Evolutionary conservation across 306 rosid species (phyloP), one percentile per base, ranked within the genome.

Genomic region (Glycine tomentella): DNA sequence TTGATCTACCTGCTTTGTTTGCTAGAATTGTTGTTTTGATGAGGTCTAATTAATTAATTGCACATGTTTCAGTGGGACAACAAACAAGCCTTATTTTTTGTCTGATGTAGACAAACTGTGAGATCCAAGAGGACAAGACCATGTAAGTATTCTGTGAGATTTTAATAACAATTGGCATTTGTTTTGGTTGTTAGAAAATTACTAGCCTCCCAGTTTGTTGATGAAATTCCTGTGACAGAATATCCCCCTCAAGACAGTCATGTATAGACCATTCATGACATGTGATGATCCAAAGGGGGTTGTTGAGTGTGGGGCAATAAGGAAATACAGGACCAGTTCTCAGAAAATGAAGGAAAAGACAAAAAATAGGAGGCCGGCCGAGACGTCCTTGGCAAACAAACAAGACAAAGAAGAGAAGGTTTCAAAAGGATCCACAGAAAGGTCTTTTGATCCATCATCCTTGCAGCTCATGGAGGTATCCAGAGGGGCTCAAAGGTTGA

Each of bases 251-350:
- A 81, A 75, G 94, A 90, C 86, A 87, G 86, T 87, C 78, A 89
- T 89, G 80, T 95, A 89, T 81, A 93, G 88, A 82, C 87, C 98
- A 57, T 89, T 93, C 84, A 79, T 93, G 84, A 84, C 93, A 75
- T 95, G 99, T 88, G 90, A 91, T 68, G 94, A 95, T 87, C 98
- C 97, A 84, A 91, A 87, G 81, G 99, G 98, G 25, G 97, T 93
- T 46, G 93, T 93, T 56, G 91, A 91, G 62, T 95, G 98, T 81
- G 89, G 88, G 78, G 69, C 84, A 75, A 85, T 87, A 57, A 93
- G 89, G 83, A 95, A 73, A 86, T 80, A 83, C 88, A 89, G 87
- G 88, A 81, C 80, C 13, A 72, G 25, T 83, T 83, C 84, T 72
- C 80, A 83, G 65, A 84, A 89, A 75, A 83, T 84, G 85, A 91